Conservation (phyloP, 257 asterid species). For the Avicennia marina region DNA sequence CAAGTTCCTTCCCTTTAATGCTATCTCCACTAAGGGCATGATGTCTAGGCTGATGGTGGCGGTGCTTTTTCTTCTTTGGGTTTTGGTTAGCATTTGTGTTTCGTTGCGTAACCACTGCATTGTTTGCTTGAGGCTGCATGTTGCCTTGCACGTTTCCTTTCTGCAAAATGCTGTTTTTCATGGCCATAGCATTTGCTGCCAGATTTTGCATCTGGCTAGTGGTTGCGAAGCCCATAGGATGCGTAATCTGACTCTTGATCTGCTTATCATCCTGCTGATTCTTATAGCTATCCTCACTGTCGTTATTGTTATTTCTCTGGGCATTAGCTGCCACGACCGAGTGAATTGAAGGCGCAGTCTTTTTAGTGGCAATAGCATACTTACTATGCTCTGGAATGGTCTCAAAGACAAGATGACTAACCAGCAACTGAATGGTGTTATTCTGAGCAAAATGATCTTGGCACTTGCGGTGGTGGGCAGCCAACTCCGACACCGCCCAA, state of each 20-base stretch:
- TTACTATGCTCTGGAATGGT: conserved; percentile 68
- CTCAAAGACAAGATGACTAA: conserved; percentile 62
- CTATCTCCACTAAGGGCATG: conserved; percentile 34
- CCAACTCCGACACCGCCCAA: conserved; percentile 69
- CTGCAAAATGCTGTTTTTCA: conserved; percentile 19
- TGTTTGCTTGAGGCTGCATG: not conserved
- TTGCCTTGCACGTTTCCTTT: not conserved
- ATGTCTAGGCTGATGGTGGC: conserved; percentile 29
- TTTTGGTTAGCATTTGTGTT: not conserved
- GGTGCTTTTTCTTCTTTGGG: not conserved
- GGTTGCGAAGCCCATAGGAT: conserved; percentile 41
- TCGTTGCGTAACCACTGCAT: not conserved
- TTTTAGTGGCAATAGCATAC: conserved; percentile 47
- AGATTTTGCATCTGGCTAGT: conserved; percentile 48
- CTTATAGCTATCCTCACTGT: not conserved
- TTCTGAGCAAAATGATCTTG: conserved; percentile 65
- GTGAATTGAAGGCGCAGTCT: conserved; percentile 52
- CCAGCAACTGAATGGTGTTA: conserved; percentile 49
- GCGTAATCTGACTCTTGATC: conserved; percentile 22
- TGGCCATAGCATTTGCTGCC: conserved; percentile 50
- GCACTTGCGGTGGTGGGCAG: conserved; percentile 47
- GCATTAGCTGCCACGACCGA: conserved; percentile 53
- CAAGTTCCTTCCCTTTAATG: conserved; percentile 58
- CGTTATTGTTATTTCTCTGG: conserved; percentile 9
- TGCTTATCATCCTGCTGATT: too few species aligned